phyloP scores from a whole-genome alignment of 2,329 filamentous ascomycete species.

The Nigrospora sphaerica region DNA sequence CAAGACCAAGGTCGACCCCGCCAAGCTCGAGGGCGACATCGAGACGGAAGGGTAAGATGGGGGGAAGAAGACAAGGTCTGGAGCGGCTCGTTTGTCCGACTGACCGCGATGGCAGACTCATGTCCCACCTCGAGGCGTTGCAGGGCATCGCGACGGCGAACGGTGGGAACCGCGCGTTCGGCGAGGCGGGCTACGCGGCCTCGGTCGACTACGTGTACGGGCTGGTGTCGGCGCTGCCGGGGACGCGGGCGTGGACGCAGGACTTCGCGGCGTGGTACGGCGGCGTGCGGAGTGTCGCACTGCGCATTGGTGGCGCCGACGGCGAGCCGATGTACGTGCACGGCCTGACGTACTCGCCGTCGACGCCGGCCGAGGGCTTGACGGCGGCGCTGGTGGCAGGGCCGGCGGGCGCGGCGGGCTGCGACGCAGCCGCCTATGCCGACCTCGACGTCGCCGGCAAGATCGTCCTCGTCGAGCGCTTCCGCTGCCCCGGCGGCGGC shows the following conservation, averaged over 20 bases:
- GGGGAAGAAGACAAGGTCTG: background rate
- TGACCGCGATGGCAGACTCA: constrained; percentile 23
- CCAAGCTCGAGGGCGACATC: constrained; percentile 3
- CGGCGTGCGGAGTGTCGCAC: constrained; percentile 29
- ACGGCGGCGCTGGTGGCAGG: constrained; percentile 31
- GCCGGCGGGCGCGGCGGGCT: constrained; percentile 28
- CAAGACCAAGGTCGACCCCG: constrained; percentile 2
- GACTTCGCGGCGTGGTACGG: constrained; percentile 39
- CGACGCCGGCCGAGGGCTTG: constrained; percentile 35
- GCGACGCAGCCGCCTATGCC: constrained; percentile 25
- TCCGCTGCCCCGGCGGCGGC: constrained; percentile 30
- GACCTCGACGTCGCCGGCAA: constrained; percentile 28
- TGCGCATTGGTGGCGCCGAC: constrained; percentile 20
- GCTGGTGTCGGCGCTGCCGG: constrained; percentile 32
- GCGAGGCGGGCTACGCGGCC: constrained; percentile 39
- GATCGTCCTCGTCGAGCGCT: constrained; percentile 32
- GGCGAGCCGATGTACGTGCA: constrained; percentile 28
- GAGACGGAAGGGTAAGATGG: constrained; percentile 1
- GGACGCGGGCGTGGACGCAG: constrained; percentile 34
- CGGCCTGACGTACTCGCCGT: constrained; percentile 38
- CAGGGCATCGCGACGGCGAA: constrained; percentile 38
- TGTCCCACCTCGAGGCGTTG: constrained; percentile 38
- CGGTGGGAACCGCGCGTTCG: constrained; percentile 46
- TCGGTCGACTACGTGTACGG: constrained; percentile 42
- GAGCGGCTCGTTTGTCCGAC: background rate